A percentile compares a stretch with the other conserved stretches of the same genome.
Conservation (phyloP, 306 rosid genomes). For the Acmispon strigosus region DNA sequence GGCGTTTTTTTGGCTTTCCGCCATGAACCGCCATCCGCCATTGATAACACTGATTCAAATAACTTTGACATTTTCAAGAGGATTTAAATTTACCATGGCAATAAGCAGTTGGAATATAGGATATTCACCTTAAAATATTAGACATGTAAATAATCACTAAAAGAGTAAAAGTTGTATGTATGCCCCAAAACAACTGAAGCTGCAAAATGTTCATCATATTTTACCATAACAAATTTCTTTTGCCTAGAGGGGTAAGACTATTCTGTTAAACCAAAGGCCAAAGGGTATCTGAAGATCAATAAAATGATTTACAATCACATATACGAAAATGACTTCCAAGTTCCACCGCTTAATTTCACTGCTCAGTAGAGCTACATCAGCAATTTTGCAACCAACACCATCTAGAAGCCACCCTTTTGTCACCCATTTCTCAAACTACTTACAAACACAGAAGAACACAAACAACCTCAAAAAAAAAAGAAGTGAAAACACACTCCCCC, state of each 20-base stretch:
- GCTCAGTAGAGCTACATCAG: not conserved
- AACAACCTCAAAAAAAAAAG: not conserved
- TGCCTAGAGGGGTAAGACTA: not conserved
- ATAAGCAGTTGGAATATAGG: not conserved
- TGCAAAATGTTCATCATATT: not conserved
- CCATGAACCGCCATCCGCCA: too few relatives aligned
- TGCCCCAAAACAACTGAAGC: not conserved
- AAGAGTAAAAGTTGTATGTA: not conserved
- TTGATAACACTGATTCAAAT: too few relatives aligned
- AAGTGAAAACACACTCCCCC: not conserved
- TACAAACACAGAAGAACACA: not conserved
- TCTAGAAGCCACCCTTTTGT: not conserved
- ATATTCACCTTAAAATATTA: not conserved
- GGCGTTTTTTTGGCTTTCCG: too few relatives aligned
- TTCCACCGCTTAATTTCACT: not conserved
- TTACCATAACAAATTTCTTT: not conserved
- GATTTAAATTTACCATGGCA: not conserved
- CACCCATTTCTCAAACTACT: constrained; percentile 1
- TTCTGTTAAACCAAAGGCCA: constrained; percentile 14
- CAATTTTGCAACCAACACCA: constrained; percentile 15
- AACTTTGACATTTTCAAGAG: not conserved
- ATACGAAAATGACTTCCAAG: not conserved
- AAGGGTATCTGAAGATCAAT: not conserved
- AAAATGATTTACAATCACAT: not conserved
- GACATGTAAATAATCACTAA: not conserved